These are phyloP conservation scores for Candida odintsovae DNA, from an alignment of 805 yeast genomes.

Conservation along the genomic window DNA sequence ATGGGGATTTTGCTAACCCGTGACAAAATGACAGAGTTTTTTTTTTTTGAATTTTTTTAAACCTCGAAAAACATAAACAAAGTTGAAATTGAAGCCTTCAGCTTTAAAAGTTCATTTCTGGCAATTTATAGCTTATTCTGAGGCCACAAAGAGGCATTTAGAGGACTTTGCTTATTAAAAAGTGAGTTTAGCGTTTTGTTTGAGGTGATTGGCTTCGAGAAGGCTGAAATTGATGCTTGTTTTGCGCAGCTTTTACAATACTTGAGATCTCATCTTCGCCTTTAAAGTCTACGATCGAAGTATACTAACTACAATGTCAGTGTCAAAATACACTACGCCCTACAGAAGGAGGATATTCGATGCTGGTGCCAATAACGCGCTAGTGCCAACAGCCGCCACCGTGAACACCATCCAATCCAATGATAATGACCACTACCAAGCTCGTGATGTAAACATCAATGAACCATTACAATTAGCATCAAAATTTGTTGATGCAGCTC, in stretches of 20 bases:
- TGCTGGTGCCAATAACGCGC: background rate
- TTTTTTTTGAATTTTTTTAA: background rate
- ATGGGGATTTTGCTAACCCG: background rate
- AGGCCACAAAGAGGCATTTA: background rate
- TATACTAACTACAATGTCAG: conserved; percentile 6
- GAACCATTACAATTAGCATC: conserved; percentile 49
- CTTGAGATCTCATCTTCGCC: conserved; percentile 1
- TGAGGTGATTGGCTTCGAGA: background rate
- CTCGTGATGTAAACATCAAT: conserved; percentile 26
- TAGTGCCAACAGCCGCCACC: conserved; percentile 8
- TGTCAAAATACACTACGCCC: conserved; percentile 23
- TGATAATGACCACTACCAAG: conserved; percentile 27
- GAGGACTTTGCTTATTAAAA: background rate
- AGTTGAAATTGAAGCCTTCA: background rate
- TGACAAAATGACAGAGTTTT: background rate
- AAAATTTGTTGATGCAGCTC: conserved; percentile 53
- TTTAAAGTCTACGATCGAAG: background rate
- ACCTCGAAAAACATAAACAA: background rate
- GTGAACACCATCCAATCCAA: conserved; percentile 11
- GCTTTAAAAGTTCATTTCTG: background rate
- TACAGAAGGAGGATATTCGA: conserved; percentile 18
- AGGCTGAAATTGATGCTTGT: background rate
- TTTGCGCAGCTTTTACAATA: background rate
- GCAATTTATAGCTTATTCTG: background rate
- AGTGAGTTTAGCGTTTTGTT: background rate